Evolutionary conservation across 2,329 filamentous ascomycete species (phyloP).

Genomic region (Xylariaceae sp.): DNA sequence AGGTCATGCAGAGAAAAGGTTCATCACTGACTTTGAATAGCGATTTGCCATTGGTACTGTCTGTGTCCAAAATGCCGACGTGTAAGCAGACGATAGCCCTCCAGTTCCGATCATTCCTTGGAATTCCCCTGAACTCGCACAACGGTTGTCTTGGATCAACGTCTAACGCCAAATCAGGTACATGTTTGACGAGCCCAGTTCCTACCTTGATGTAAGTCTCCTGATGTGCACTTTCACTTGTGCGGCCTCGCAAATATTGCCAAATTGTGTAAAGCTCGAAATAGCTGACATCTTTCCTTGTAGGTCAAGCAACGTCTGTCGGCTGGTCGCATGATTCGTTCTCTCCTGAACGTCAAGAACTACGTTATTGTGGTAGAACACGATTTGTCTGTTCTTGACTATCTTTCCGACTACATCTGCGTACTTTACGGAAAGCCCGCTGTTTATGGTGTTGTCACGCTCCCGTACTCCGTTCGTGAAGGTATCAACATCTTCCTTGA

Average conservation of each 20-base stretch:
- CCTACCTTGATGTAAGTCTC: slow-evolving; percentile 85
- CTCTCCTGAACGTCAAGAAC: slow-evolving; percentile 79
- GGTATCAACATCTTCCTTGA: slow-evolving; percentile 34
- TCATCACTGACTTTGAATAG: slow-evolving; percentile 36
- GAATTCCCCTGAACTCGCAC: not conserved
- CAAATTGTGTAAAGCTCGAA: not conserved
- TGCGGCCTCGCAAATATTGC: not conserved
- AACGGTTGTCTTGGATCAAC: not conserved
- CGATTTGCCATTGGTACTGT: slow-evolving; percentile 95
- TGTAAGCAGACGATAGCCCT: slow-evolving; percentile 34
- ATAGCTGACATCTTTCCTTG: not conserved
- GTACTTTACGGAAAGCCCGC: slow-evolving; percentile 94
- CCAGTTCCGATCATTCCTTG: not conserved
- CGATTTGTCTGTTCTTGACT: slow-evolving; percentile 96
- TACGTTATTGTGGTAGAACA: slow-evolving; percentile 99
- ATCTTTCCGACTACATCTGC: slow-evolving; percentile 97
- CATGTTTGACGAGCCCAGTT: slow-evolving; percentile 99
- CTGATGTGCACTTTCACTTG: too few relatives aligned
- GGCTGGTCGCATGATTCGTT: slow-evolving; percentile 87
- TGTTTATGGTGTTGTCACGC: slow-evolving; percentile 94
- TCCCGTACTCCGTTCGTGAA: slow-evolving; percentile 93
- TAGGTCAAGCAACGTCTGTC: slow-evolving; percentile 74
- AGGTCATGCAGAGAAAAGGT: not conserved
- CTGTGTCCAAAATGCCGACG: slow-evolving; percentile 91
- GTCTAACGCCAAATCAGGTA: slow-evolving; percentile 44